Evolutionary conservation across 2,329 filamentous ascomycete species (phyloP), one percentile per base, ranked within the genome.

Genomic region (Esteya vermicola): DNA sequence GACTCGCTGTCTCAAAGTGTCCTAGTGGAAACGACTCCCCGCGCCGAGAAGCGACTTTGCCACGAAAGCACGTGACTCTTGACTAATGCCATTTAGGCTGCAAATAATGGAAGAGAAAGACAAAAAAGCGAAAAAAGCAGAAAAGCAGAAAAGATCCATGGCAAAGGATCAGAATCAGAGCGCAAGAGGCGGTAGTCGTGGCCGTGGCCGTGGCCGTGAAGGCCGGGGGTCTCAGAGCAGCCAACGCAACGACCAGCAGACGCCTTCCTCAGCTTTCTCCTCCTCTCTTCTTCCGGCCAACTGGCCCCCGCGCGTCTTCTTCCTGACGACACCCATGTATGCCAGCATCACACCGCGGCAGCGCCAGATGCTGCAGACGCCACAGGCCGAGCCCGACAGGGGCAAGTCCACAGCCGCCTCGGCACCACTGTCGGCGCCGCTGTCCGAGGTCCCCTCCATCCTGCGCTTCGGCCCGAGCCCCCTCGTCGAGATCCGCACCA

Each of bases 261-360:
- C n/a, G n/a, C n/a, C n/a, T n/a, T n/a, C n/a, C n/a, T n/a, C n/a
- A n/a, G n/a, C n/a, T n/a, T n/a, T n/a, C n/a, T n/a, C n/a, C n/a
- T n/a, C n/a, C n/a, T n/a, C n/a, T n/a, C n/a, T n/a, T n/a, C 10
- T 21, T 13, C 72, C 73, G 3, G 69, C 65, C 46, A 75, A 76
- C 54, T 80, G 76, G 76, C 73, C 75, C 0, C 28, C 57, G 4
- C 39, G 57, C 9, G 48, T 77, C 3, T 59, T 63, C 3, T 80
- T 78, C 50, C 63, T 79, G 36, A 60, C 57, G 2, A 48, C 56
- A 3, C 70, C 75, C 2, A 51, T 58, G 4, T 65, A 71, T 53
- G 66, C 65, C 22, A 57, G 61, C 44, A 52, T 75, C 27, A 59
- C 59, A 7, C 51, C 57, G 14, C 16, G 50, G 2, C 70, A 75